Evolutionary conservation across 495 filamentous ascomycete genomes (phyloP).

Genomic region (Neurospora sp.): DNA sequence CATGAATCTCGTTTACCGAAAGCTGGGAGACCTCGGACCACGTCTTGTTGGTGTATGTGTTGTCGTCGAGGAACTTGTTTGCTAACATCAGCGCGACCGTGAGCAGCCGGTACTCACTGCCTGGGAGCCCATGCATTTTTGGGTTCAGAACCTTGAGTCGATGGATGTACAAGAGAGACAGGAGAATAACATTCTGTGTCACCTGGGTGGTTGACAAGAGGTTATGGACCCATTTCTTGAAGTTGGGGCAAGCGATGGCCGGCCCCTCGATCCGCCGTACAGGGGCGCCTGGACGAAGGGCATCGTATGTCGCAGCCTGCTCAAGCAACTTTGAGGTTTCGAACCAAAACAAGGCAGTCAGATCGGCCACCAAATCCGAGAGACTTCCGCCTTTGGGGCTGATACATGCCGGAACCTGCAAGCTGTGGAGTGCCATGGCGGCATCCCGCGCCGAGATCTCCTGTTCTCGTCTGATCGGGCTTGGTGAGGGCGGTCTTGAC

Average conservation of each 20-base stretch:
- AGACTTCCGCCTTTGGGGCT: slow-evolving; percentile 62
- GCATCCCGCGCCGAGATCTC: slow-evolving; percentile 23
- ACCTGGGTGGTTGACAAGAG: slow-evolving; percentile 93
- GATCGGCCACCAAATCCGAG: slow-evolving; percentile 79
- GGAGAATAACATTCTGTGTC: slow-evolving; percentile 86
- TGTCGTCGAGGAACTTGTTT: slow-evolving; percentile 98
- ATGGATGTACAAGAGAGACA: slow-evolving; percentile 90
- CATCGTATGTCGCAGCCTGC: slow-evolving; percentile 56
- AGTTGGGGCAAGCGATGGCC: slow-evolving; percentile 66
- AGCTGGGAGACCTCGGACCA: slow-evolving; percentile 98
- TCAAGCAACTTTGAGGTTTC: slow-evolving; percentile 72
- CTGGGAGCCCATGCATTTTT: slow-evolving; percentile 74
- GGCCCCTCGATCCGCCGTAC: slow-evolving; percentile 51
- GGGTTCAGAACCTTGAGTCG: slow-evolving; percentile 85
- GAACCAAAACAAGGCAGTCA: slow-evolving; percentile 98
- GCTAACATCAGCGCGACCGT: slow-evolving; percentile 97
- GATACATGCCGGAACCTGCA: slow-evolving; percentile 65
- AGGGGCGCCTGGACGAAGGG: slow-evolving; percentile 27
- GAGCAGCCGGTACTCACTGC: slow-evolving; percentile 90
- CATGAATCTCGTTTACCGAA: slow-evolving; percentile 87
- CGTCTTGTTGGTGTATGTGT: slow-evolving; percentile 99
- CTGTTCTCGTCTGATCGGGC: slow-evolving; percentile 16
- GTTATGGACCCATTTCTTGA: slow-evolving; percentile 87
- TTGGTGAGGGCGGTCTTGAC: slow-evolving; percentile 23
- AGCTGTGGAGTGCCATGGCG: slow-evolving; percentile 47